Percentiles rank a stretch among this genome's conserved stretches.
Evolutionary conservation across 2,329 filamentous ascomycete genomes (phyloP).

Genomic region (Rutstroemia sydowiana): DNA sequence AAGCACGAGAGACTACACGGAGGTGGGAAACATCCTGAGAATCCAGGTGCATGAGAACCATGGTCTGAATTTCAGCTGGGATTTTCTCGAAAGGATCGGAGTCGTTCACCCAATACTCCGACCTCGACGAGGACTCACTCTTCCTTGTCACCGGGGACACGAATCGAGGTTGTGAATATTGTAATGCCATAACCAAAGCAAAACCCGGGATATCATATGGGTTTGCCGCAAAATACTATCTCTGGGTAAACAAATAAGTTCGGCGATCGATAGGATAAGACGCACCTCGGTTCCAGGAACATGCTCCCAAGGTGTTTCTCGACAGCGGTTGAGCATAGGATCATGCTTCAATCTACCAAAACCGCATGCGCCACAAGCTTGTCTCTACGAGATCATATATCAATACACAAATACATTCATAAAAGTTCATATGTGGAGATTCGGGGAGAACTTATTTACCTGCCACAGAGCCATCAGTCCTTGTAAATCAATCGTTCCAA

Average conservation of each 20-base stretch:
- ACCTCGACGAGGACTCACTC: not conserved
- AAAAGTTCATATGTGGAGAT: not conserved
- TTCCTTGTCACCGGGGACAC: not conserved
- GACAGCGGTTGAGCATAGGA: not conserved
- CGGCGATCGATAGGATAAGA: not conserved
- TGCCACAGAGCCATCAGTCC: constrained; percentile 13
- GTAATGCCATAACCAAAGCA: not conserved
- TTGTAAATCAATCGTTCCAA: constrained; percentile 13
- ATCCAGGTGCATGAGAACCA: not conserved
- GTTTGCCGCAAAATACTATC: constrained; percentile 11
- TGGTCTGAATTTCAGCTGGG: constrained; percentile 5
- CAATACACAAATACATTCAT: not conserved
- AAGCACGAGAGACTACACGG: constrained; percentile 4
- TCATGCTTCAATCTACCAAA: constrained; percentile 10
- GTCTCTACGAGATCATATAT: too few species aligned
- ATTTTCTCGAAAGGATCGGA: constrained; percentile 7
- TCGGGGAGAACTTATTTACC: not conserved
- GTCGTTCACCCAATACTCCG: not conserved
- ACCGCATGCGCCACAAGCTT: constrained; percentile 10
- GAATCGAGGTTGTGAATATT: not conserved
- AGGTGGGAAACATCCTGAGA: not conserved
- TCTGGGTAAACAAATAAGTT: not conserved
- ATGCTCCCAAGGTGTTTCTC: constrained; percentile 8
- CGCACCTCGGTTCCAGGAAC: constrained; percentile 9
- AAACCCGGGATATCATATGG: constrained; percentile 13